Evolutionary conservation across 225 moss, liverwort and hornwort genomes (phyloP), one percentile per base, ranked within the genome.

Genomic region (Bryoerythrophyllum caledonicum): DNA sequence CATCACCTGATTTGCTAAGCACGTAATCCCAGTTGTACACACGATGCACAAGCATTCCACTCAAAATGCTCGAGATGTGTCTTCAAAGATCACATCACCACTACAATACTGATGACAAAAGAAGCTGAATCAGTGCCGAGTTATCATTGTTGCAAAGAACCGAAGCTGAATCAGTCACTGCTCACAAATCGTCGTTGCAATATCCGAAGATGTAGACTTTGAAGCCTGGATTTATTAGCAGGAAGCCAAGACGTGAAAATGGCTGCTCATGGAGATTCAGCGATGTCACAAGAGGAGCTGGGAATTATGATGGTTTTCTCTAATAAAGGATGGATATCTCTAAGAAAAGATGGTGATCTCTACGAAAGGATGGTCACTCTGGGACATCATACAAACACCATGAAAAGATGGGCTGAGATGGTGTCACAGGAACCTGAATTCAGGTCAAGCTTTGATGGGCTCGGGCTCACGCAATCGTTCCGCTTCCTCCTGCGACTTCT

Each of bases 381-480:
- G 61, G 8, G 20, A 40, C 14, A 68, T 67, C 48, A 30, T 48
- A 10, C 49, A 67, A 67, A 49, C 19, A 28, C 49, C 21, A 53
- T 68, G 69, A 64, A 63, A 55, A 75, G 76, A 57, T 44, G 46
- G 37, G 69, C 67, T 28, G 54, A 25, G 60, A 34, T 37, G 44
- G 60, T 44, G 74, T 65, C 14, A 60, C 1, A 56, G 56, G 21
- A 48, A 61, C 73, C 78, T 63, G 73, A 32, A 71, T 24, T 55
- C 38, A 40, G 68, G 51, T 87, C 71, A 87, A 68, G 82, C 38
- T 80, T 82, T 87, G 60, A 78, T 41, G 60, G 80, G 65, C 75
- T 77, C 79, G 17, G 4, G 26, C 74, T 66, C 78, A 34, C 61
- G 34, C 76, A 79, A 68, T 12, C 71, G 84, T 20, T 87, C 82